Conservation (phyloP, 1,139 yeast species). For the Nakaseomyces nivariensis region DNA sequence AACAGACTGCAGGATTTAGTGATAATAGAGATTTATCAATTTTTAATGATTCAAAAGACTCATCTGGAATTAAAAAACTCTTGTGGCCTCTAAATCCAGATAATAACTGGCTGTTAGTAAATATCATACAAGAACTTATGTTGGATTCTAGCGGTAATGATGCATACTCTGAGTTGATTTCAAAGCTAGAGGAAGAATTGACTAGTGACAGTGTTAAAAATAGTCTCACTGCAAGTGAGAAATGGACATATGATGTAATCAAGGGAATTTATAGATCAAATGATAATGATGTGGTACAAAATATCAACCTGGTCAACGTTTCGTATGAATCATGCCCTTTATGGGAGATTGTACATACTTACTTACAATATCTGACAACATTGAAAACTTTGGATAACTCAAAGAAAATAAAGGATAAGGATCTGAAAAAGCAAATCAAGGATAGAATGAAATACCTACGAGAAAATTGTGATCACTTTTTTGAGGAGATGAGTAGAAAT, state of each 20-base stretch:
- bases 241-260: constrained; percentile 17
- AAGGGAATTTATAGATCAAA: constrained; percentile 11
- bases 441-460: constrained; percentile 13
- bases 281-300: constrained; percentile 10
- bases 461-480: constrained; percentile 16
- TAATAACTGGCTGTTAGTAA: constrained; percentile 11
- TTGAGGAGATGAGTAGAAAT: constrained; percentile 6
- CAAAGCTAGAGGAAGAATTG: constrained; percentile 5
- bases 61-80: constrained; percentile 8
- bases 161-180: not conserved
- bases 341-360: constrained; percentile 12
- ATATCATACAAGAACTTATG: constrained; percentile 18
- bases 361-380: constrained; percentile 22
- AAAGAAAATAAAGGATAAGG: constrained; percentile 22
- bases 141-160: constrained; percentile 14
- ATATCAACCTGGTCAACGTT: not conserved
- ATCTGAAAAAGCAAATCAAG: constrained; percentile 14
- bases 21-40: constrained; percentile 26
- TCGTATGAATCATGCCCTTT: not conserved
- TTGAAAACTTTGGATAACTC: constrained; percentile 28
- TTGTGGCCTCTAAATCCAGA: constrained; percentile 13
- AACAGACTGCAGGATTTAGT: constrained; percentile 6
- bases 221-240: constrained; percentile 12
- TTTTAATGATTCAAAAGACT: constrained; percentile 6
- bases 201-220: not conserved